Conservation (phyloP, 2,329 filamentous ascomycete genomes). For the Stromatinia cepivora region DNA sequence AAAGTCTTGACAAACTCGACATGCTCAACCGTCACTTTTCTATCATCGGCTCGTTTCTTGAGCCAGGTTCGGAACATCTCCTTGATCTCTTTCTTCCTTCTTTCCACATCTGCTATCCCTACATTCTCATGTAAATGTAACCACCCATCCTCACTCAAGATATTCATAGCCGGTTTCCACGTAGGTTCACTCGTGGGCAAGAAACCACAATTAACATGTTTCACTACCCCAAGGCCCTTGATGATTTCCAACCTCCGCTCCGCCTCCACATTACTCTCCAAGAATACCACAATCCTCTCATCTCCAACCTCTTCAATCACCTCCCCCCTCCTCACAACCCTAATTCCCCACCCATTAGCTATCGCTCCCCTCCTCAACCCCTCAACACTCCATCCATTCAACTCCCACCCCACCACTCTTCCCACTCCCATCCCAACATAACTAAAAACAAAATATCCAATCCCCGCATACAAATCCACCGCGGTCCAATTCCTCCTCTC, state of each 20-base stretch:
- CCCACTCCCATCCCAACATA: constrained; percentile 70
- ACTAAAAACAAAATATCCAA: constrained; percentile 90
- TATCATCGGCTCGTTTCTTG: constrained; percentile 15
- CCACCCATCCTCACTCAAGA: constrained; percentile 51
- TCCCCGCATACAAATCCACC: constrained; percentile 87
- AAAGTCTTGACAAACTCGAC: constrained; percentile 69
- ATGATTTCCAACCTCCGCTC: constrained; percentile 38
- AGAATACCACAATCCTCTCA: constrained; percentile 64
- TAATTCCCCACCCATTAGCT: constrained; percentile 65
- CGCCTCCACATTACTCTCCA: constrained; percentile 63
- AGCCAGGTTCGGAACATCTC: constrained; percentile 29
- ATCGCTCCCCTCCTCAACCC: constrained; percentile 73
- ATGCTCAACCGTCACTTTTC: constrained; percentile 49
- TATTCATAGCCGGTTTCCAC: constrained; percentile 54
- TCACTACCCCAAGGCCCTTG: constrained; percentile 40
- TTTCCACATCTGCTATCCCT: constrained; percentile 53
- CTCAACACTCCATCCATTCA: constrained; percentile 87
- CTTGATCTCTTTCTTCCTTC: constrained; percentile 34
- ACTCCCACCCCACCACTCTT: constrained; percentile 80
- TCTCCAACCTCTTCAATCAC: constrained; percentile 44
- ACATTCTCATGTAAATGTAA: constrained; percentile 69
- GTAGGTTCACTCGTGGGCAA: constrained; percentile 57
- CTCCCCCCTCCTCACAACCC: constrained; percentile 48
- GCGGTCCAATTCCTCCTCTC: constrained; percentile 42
- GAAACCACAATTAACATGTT: constrained; percentile 65